Conservation (phyloP, 495 filamentous ascomycete species). For the Penicillium crystallinum region DNA sequence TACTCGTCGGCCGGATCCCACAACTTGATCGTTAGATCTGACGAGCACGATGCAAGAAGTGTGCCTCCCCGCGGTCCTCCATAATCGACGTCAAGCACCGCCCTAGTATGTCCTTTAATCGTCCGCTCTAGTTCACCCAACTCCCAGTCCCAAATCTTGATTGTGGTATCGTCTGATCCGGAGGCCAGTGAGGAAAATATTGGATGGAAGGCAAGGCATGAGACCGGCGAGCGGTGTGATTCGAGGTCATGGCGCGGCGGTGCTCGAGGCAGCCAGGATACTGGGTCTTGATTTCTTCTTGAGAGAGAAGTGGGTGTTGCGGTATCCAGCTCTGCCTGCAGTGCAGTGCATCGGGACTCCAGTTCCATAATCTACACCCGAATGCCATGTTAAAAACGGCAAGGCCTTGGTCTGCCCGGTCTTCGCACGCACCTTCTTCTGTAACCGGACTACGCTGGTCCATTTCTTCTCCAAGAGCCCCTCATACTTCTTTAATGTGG, state of each 20-base stretch:
- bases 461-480: slow-evolving; percentile 92
- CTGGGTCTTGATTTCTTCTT: slow-evolving; percentile 74
- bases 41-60: slow-evolving; percentile 83
- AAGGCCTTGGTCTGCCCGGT: background rate
- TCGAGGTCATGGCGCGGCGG: slow-evolving; percentile 76
- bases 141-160: slow-evolving; percentile 99
- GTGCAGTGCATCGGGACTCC: slow-evolving; percentile 60
- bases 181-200: slow-evolving; percentile 88
- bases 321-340: slow-evolving; percentile 80
- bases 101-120: slow-evolving; percentile 88
- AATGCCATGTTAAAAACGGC: slow-evolving; percentile 16
- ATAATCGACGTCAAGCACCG: slow-evolving; percentile 85
- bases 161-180: slow-evolving; percentile 85
- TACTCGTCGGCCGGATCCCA: slow-evolving; percentile 96
- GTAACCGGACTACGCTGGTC: slow-evolving; percentile 88
- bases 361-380: slow-evolving; percentile 89
- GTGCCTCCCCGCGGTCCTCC: slow-evolving; percentile 82
- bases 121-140: slow-evolving; percentile 88
- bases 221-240: slow-evolving; percentile 77
- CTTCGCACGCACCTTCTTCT: slow-evolving; percentile 68
- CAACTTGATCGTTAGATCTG: slow-evolving; percentile 89
- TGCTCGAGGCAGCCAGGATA: slow-evolving; percentile 73
- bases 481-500: slow-evolving; percentile 57
- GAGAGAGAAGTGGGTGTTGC: slow-evolving; percentile 80
- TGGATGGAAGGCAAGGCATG: slow-evolving; percentile 91